Conservation (phyloP, 768 basidiomycete genomes). For the Boletus insuetus region DNA sequence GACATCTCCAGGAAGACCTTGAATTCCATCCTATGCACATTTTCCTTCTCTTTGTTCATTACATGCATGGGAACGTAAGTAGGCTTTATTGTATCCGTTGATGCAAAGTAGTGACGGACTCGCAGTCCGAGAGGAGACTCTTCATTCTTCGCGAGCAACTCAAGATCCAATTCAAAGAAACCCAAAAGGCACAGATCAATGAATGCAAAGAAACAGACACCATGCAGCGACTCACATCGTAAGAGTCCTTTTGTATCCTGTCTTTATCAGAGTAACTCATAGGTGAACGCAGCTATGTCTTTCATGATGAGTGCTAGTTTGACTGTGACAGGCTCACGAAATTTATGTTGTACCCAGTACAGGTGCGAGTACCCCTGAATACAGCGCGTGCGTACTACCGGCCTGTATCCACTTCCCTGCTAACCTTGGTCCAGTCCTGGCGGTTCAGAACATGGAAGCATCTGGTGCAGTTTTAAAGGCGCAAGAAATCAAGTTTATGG, state of each 20-base stretch:
- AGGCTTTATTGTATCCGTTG: background rate
- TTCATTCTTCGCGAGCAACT: slow-evolving; percentile 72
- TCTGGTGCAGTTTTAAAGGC: slow-evolving; percentile 67
- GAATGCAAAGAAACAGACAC: slow-evolving; percentile 75
- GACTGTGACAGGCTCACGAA: slow-evolving; percentile 4
- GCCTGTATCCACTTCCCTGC: background rate
- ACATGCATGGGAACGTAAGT: slow-evolving; percentile 58
- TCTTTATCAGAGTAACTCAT: background rate
- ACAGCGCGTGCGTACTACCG: slow-evolving; percentile 52
- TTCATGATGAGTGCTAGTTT: slow-evolving; percentile 60
- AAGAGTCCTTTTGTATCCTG: slow-evolving; percentile 37
- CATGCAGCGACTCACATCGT: slow-evolving; percentile 78
- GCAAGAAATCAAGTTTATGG: slow-evolving; percentile 86
- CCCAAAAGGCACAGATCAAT: slow-evolving; percentile 72
- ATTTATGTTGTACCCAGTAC: slow-evolving; percentile 30
- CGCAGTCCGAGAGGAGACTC: slow-evolving; percentile 53
- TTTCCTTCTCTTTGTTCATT: slow-evolving; percentile 78
- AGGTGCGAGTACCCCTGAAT: slow-evolving; percentile 80
- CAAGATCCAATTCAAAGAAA: slow-evolving; percentile 68
- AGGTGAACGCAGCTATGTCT: slow-evolving; percentile 53
- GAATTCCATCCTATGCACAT: slow-evolving; percentile 76
- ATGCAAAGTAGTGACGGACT: background rate
- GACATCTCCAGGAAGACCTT: slow-evolving; percentile 42
- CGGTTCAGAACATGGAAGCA: slow-evolving; percentile 91
- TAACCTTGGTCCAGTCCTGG: slow-evolving; percentile 47